These are phyloP conservation scores for Neofusicoccum umdonicola DNA, from an alignment of 2,329 filamentous ascomycete species.

Conservation along the genomic window DNA sequence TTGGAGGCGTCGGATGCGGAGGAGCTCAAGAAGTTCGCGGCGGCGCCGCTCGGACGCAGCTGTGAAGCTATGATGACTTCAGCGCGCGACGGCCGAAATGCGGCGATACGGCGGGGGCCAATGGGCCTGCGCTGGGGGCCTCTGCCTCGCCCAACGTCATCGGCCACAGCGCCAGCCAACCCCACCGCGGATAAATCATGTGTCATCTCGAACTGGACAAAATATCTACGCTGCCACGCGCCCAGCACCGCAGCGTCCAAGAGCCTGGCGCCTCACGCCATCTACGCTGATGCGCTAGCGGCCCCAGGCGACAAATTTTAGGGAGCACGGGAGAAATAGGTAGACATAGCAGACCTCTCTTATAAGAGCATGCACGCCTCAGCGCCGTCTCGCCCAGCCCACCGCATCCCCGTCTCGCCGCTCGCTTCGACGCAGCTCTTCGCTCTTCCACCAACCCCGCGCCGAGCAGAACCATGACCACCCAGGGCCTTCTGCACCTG, in stretches of 20 bases:
- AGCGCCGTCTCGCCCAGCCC: background rate
- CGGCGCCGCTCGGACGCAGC: conserved; percentile 6
- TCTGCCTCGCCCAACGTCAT: conserved; percentile 1
- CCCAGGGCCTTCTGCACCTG: conserved; percentile 56
- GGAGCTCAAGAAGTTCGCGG: background rate
- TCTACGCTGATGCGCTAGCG: conserved; percentile 3
- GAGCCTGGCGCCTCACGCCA: background rate
- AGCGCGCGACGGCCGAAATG: conserved; percentile 2
- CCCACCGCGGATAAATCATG: conserved; percentile 10
- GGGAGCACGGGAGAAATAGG: background rate
- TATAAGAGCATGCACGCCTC: background rate
- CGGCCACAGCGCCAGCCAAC: background rate
- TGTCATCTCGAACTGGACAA: conserved; percentile 4
- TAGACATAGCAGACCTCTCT: background rate
- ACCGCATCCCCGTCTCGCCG: background rate
- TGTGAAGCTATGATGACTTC: conserved; percentile 14
- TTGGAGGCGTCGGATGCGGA: background rate
- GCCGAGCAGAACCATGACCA: conserved; percentile 3
- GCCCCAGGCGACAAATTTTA: conserved; percentile 7
- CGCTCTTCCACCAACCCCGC: conserved; percentile 1
- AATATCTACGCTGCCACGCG: conserved; percentile 9
- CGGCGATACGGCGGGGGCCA: background rate
- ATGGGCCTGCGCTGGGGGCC: background rate
- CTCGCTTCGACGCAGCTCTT: conserved; percentile 3
- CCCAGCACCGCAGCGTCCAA: background rate